Base-by-base conservation (phyloP, 225 moss, liverwort and hornwort genomes). In the Takakia lepidozioides region DNA sequence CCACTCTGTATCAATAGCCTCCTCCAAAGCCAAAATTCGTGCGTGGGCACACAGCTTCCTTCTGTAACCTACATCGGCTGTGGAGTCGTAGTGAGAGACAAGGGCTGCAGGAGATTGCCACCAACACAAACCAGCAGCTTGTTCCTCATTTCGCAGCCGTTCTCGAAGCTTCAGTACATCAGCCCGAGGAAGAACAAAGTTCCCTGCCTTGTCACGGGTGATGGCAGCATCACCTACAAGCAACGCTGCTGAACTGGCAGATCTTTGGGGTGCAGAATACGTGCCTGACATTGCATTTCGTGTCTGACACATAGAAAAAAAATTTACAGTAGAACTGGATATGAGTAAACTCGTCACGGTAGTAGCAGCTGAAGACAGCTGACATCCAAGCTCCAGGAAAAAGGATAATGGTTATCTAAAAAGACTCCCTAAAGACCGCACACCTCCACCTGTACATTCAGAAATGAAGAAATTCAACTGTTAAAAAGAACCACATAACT, bases 1-100 rank as follows among this genome's bases (percentile, higher is more conserved):
- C 95, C 95, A 98, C 62, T 98, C 95, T 14, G 95, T 98, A 69
- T 98, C 95, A 65, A 98, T 98, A 40, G 95, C 91, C 65, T 98
- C 95, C 63, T 98, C 95, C 50, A 98, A 68, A 47, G 95, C 95
- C 44, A 98, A 46, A 40, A 98, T 98, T 42, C 95, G 73, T 2
- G 95, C 95, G 61, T 98, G 95, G 22, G 91, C 87, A 65, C 87
- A 98, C 44, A 98, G 61, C 71, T 98, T 98, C 62, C 95, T 85
- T 72, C 90, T 70, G 61, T 85, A 98, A 44, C 91, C 83, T 27
- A 83, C 75, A 51, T 87, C 90, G 36, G 82, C 53, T 8, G 80
- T 71, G 27, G 91, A 65, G 44, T 98, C 91, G 55, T 82, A 91
- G 1, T 76, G 70, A 34, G 77, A 73, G 25, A 75, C 68, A 59